These are phyloP conservation scores for Uncinocarpus reesii DNA, from an alignment of 2,329 filamentous ascomycete genomes.

Conservation along the genomic window DNA sequence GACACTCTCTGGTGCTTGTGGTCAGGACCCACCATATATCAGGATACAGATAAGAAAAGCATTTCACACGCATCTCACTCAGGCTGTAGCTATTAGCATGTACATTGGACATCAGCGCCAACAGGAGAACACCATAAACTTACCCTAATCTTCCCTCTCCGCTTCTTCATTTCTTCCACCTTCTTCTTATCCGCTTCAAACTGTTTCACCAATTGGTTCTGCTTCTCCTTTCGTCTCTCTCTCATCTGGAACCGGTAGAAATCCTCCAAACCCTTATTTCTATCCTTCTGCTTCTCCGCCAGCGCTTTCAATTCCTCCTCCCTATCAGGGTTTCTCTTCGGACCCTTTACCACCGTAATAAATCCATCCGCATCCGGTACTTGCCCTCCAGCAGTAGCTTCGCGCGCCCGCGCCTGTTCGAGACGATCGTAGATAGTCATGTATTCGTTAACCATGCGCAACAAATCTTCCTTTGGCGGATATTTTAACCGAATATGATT, in stretches of 20 bases:
- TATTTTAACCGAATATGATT: constrained; percentile 63
- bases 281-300: constrained; percentile 53
- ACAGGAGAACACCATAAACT: no score
- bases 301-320: constrained; percentile 57
- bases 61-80: constrained; percentile 10
- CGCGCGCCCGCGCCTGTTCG: constrained; percentile 54
- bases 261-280: constrained; percentile 54
- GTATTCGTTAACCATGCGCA: constrained; percentile 69
- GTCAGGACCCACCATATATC: no score
- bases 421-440: constrained; percentile 65
- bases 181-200: constrained; percentile 70
- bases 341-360: constrained; percentile 76
- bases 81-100: constrained; percentile 8
- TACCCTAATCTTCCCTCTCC: constrained; percentile 51
- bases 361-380: constrained; percentile 93
- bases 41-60: neutral
- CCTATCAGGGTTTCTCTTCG: constrained; percentile 61
- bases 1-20: no score
- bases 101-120: neutral
- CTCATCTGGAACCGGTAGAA: constrained; percentile 80
- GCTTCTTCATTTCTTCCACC: constrained; percentile 59
- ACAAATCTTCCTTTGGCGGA: constrained; percentile 56
- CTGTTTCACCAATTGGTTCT: constrained; percentile 55
- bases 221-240: constrained; percentile 66
- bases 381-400: constrained; percentile 55